phyloP scores from a whole-genome alignment of 805 yeast genomes.

The Cyberlindnera galapagoensis region DNA sequence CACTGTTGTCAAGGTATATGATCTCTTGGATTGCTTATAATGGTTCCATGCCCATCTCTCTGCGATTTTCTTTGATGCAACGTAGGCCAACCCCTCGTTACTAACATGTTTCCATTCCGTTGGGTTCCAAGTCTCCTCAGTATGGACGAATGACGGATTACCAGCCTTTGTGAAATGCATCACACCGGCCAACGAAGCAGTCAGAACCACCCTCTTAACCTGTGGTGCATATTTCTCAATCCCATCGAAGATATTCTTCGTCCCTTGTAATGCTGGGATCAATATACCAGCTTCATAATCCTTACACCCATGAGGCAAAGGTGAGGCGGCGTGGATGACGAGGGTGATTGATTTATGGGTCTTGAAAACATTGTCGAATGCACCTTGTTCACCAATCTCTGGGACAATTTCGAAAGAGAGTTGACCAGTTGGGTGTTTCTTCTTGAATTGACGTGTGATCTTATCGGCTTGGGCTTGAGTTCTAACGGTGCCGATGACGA shows the following conservation, averaged over 20 bases:
- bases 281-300: constrained; percentile 44
- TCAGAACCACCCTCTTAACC: constrained; percentile 44
- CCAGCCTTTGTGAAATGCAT: constrained; percentile 13
- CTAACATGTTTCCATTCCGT: constrained; percentile 40
- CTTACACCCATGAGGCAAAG: constrained; percentile 29
- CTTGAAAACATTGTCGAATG: constrained; percentile 39
- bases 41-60: constrained; percentile 57
- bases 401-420: constrained; percentile 27
- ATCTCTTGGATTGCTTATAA: constrained; percentile 25
- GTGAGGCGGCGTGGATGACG: constrained; percentile 57
- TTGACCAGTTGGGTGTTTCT: background rate
- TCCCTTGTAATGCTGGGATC: constrained; percentile 54
- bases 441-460: constrained; percentile 11
- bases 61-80: constrained; percentile 53
- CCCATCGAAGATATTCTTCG: constrained; percentile 36
- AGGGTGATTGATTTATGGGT: constrained; percentile 38
- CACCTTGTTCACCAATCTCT: constrained; percentile 37
- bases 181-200: constrained; percentile 54
- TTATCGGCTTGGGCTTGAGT: constrained; percentile 23
- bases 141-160: constrained; percentile 14
- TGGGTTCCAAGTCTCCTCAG: constrained; percentile 38
- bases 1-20: constrained; percentile 36
- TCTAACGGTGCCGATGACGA: constrained; percentile 31
- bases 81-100: constrained; percentile 35
- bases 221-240: constrained; percentile 28